A percentile compares a stretch with the other conserved stretches of the same genome.
Evolutionary conservation across 1,139 yeast species (phyloP).

Genomic region (Suhomyces guaymorum): DNA sequence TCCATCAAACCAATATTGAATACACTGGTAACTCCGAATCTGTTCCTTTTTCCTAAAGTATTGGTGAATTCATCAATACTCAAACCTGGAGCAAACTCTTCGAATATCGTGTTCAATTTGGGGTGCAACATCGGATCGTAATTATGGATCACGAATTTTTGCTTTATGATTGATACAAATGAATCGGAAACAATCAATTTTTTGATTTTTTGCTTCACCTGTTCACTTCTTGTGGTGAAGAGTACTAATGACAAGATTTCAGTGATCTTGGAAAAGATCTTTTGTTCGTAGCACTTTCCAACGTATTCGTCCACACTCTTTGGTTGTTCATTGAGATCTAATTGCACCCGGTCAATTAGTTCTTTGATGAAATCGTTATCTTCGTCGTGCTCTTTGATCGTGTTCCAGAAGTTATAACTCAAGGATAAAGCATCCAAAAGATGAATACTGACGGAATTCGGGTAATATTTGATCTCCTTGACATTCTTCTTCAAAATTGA

Average conservation of each 20-base stretch:
- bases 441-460: slow-evolving; percentile 59
- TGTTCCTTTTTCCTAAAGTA: slow-evolving; percentile 46
- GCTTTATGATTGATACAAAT: slow-evolving; percentile 34
- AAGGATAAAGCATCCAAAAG: slow-evolving; percentile 64
- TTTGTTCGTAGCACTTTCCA: slow-evolving; percentile 55
- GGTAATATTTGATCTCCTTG: slow-evolving; percentile 51
- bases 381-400: slow-evolving; percentile 47
- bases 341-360: slow-evolving; percentile 44
- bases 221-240: slow-evolving; percentile 55
- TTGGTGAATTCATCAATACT: slow-evolving; percentile 56
- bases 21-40: slow-evolving; percentile 53
- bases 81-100: slow-evolving; percentile 47
- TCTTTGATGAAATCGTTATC: slow-evolving; percentile 54
- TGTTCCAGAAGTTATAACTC: slow-evolving; percentile 70
- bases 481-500: slow-evolving; percentile 61
- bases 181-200: slow-evolving; percentile 41
- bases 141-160: slow-evolving; percentile 31
- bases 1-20: slow-evolving; percentile 70
- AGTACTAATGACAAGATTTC: slow-evolving; percentile 75
- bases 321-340: slow-evolving; percentile 25
- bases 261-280: slow-evolving; percentile 64
- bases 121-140: slow-evolving; percentile 45
- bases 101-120: slow-evolving; percentile 46
- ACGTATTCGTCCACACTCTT: slow-evolving; percentile 30
- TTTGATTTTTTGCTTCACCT: slow-evolving; percentile 43